Evolutionary conservation across 306 rosid species (phyloP).

Genomic region (Rubus idaeus): DNA sequence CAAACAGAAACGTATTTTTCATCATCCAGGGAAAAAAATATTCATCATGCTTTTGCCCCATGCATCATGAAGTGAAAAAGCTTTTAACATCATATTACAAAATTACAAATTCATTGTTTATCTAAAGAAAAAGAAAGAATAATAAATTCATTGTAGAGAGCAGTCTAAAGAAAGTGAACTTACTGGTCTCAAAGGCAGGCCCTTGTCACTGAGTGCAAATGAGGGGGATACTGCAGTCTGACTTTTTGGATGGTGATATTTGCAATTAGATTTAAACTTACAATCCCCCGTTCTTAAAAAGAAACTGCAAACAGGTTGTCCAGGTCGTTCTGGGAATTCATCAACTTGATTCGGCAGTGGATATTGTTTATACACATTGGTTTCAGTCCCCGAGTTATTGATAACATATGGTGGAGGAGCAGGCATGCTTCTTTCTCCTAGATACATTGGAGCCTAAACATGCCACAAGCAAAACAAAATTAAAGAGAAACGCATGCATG

Average conservation of each 20-base stretch:
- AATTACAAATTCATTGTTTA: neutral
- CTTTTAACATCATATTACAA: neutral
- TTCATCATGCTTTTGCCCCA: neutral
- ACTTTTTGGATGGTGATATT: conserved; percentile 87
- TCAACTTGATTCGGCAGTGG: conserved; percentile 50
- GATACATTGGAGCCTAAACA: conserved; percentile 68
- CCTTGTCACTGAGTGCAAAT: conserved; percentile 75
- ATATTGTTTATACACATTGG: conserved; percentile 51
- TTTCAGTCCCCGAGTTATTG: conserved; percentile 54
- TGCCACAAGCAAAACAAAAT: conserved; percentile 28
- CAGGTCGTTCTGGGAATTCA: conserved; percentile 87
- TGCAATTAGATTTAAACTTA: conserved; percentile 80
- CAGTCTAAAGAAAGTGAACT: conserved; percentile 32
- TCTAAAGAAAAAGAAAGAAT: neutral
- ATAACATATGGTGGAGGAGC: conserved; percentile 53
- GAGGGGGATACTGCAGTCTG: conserved; percentile 41
- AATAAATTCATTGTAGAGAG: neutral
- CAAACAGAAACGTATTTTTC: neutral
- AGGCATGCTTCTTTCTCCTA: conserved; percentile 61
- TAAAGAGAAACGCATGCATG: neutral
- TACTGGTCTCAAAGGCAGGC: conserved; percentile 95
- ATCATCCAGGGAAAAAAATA: neutral
- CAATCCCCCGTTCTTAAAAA: conserved; percentile 90
- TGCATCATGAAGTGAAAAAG: neutral
- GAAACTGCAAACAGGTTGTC: conserved; percentile 86